Evolutionary conservation across 2,329 filamentous ascomycete genomes (phyloP), one percentile per base, ranked within the genome.

Genomic region (Ceratocystis albifundus): DNA sequence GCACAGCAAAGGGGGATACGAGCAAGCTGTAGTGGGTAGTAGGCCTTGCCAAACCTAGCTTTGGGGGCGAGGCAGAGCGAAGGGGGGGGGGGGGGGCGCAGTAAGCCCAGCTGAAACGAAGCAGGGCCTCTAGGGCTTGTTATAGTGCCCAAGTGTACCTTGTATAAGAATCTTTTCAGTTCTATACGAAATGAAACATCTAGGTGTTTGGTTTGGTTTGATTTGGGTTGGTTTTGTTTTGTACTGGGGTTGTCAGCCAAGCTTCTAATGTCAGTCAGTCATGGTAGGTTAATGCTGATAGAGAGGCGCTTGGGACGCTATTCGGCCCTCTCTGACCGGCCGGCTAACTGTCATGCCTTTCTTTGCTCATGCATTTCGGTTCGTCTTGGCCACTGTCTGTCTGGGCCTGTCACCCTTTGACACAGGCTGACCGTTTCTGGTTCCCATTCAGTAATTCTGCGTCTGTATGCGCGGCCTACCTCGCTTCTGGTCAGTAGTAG

Each of bases 61-160:
- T 55, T 55, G 20, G 48, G 48, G 25, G 22, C 12, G 48, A 22
- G 25, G 22, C 50, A 55, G 6, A 2, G 50, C 28, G 17, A 12
- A 17, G 15, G 12, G 53, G 53, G 15, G 50, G 15, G 17, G 4
- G 7, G 15, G 12, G 53, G 53, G 15, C 22, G 53, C 53, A 57
- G 53, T 17, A 36, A 10, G 28, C 53, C 8, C 53, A 57, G 28
- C 25, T 57, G 53, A 57, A 57, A 57, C 53, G 53, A 57, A 57
- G 32, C 53, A n/a, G 53, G 12, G 32, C 32, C 53, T 30, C 53
- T 32, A 57, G 53, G 32, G 53, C 28, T n/a, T 32, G 25, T 57
- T 30, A 17, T 5, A n/a, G 46, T n/a, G 12, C 53, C 17, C 15
- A 30, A 25, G 48, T 53, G 48, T 15, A 22, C 25, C 3, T 10